Evolutionary conservation across 345 rosid species (phyloP), one percentile per base, ranked within the genome.

Genomic region (Eucalyptus cloeziana): DNA sequence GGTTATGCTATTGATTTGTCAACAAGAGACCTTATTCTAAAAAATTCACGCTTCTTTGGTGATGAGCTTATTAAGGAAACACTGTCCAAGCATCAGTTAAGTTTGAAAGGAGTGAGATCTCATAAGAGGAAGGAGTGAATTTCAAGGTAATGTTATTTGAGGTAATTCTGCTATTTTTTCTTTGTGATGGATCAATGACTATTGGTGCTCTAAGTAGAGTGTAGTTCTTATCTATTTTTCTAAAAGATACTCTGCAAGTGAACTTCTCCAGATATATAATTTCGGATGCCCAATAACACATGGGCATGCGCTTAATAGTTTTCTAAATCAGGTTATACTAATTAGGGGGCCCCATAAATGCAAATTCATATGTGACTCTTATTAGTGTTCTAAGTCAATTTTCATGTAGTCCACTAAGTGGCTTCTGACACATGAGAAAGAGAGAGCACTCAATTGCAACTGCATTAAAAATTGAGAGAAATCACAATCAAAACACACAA

Each of bases 41-140:
- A 95, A 93, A 93, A 94, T 89, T 94, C 97, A 8, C 94, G 95
- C 88, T 90, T 97, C 88, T 95, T 96, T 89, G 98, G 96, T 85
- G 92, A 95, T 87, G 94, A 92, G 60, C 91, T 93, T 37, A 95
- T 93, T 50, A 96, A 97, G 40, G 97, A 96, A 91, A 88, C 94
- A 89, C 90, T 97, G 92, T 93, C 97, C 54, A 96, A 93, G 90
- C 96, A 93, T 87, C 87, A 13, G 40, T 49, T 88, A 49, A 30
- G 89, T 58, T 93, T 95, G 86, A 96, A 94, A 90, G 80, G 90
- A 33, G 71, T 76, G 31, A 92, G 86, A 89, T 91, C 96, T 85
- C 87, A 47, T 43, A 86, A 92, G 86, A 89, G n/a, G 67, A 81
- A n/a, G 86, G 37, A 81, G 90, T 86, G 52, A 50, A 27, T 76